Evolutionary conservation across 2,329 filamentous ascomycete genomes (phyloP), one percentile per base, ranked within the genome.

Genomic region (Fusarium mexicanum): DNA sequence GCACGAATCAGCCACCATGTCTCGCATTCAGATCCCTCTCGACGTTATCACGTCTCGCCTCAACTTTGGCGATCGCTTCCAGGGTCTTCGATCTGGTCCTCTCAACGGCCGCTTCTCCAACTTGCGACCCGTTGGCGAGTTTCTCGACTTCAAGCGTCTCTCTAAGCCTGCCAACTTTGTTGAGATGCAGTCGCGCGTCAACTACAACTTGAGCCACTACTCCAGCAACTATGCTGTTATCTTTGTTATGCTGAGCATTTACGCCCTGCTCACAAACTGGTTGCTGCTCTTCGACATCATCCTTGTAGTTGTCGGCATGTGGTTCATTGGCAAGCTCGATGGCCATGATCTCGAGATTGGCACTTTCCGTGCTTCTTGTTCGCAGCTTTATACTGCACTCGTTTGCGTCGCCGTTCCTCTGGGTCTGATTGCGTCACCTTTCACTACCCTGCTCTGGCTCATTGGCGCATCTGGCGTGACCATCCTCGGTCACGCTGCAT

Each of bases 171-270:
- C 90, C 81, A 97, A 97, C 86, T 98, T 98, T 80, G 87, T 87
- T 76, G 95, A 98, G 84, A 91, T 94, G 74, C 96, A 98, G 85
- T 95, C 92, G 78, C 91, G 96, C 76, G 92, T 98, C 86, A 97
- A 97, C 88, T 98, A 98, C 91, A 99, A 99, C 85, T 86, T 99
- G 76, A 91, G 93, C 83, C 93, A 98, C 87, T 99, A 97, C 88
- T 97, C 95, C 72, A 98, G 94, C 92, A 99, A 99, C 88, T 99
- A 99, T 89, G 93, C 93, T 77, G 92, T 93, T 74, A 90, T 98
- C 78, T 98, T 98, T 82, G 88, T 93, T 79, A 97, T 99, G 92
- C 92, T 99, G 81, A 94, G 93, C 87, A 92, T 99, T 85, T 99
- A 99, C 88, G 94, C 94, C 80, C 86, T 99, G 80, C 89, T 99